A percentile compares a stretch with the other conserved stretches of the same genome.
Evolutionary conservation across 176 grass and related monocot genomes (phyloP).

Genomic region (Triticum aestivum): DNA sequence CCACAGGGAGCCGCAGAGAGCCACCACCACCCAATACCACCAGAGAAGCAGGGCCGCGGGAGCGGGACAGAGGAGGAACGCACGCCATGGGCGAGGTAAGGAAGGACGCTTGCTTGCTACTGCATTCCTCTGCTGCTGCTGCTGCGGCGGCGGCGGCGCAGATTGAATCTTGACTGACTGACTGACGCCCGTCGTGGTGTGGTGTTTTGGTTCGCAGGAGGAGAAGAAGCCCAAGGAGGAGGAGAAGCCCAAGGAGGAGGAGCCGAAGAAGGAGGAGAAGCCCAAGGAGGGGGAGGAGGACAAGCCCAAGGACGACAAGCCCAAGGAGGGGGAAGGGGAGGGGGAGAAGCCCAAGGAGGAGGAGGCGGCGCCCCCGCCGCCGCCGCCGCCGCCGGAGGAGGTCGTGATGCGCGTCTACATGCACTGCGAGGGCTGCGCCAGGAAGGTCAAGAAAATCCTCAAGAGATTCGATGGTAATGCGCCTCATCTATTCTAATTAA

Average conservation of each 20-base stretch:
- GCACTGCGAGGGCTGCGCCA: conserved; percentile 94
- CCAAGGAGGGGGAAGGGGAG: conserved; percentile 32
- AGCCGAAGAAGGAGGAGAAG: conserved; percentile 40
- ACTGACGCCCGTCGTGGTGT: not conserved
- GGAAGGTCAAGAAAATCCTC: conserved; percentile 85
- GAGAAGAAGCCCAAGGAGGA: conserved; percentile 41
- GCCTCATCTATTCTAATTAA: not conserved
- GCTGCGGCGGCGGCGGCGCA: not conserved
- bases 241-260: conserved; percentile 30
- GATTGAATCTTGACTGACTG: conserved; percentile 6
- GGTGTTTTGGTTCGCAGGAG: conserved; percentile 36
- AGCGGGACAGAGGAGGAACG: not conserved
- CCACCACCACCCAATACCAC: conserved; percentile 1
- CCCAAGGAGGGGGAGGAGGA: conserved; percentile 40
- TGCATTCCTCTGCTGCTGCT: not conserved
- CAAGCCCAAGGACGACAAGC: conserved; percentile 30
- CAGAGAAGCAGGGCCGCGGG: not conserved
- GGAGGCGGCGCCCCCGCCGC: conserved; percentile 33
- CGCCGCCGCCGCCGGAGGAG: conserved; percentile 74
- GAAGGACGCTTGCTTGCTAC: not conserved
- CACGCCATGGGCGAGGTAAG: conserved; percentile 73
- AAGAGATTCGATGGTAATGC: conserved; percentile 70
- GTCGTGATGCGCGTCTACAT: conserved; percentile 97
- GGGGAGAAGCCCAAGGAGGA: conserved; percentile 11
- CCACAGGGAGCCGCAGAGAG: not conserved